phyloP scores from a whole-genome alignment of 2,329 filamentous ascomycete species.

The Penicillium polonicum region DNA sequence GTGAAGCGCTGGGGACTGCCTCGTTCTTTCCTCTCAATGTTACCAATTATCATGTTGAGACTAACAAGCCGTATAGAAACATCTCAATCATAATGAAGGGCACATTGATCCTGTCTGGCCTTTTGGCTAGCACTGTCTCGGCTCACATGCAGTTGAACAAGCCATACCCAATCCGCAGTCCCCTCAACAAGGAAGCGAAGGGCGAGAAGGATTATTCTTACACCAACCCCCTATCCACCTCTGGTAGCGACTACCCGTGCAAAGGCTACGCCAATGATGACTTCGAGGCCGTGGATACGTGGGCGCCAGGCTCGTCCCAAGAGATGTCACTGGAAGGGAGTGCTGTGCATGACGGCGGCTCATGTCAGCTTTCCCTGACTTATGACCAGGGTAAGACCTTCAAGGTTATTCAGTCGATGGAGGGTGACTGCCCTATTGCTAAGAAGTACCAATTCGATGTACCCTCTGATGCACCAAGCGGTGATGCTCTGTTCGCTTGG shows the following conservation, averaged over 20 bases:
- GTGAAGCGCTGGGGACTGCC: not conserved
- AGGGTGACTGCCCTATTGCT: conserved; percentile 55
- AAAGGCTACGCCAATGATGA: conserved; percentile 62
- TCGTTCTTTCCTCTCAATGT: not conserved
- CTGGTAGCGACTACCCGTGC: conserved; percentile 70
- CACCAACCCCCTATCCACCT: conserved; percentile 61
- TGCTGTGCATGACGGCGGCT: conserved; percentile 67
- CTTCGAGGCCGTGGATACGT: conserved; percentile 59
- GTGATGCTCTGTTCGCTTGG: conserved; percentile 69
- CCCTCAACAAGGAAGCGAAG: conserved; percentile 46
- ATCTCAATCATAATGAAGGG: conserved; percentile 33
- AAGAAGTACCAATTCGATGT: conserved; percentile 65
- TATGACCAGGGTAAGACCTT: conserved; percentile 70
- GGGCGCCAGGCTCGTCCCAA: conserved; percentile 61
- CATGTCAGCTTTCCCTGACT: conserved; percentile 72
- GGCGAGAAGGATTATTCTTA: conserved; percentile 67
- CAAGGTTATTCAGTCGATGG: conserved; percentile 65
- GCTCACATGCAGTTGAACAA: conserved; percentile 58
- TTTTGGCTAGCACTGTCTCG: conserved; percentile 36
- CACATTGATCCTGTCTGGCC: conserved; percentile 27
- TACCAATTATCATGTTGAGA: not conserved
- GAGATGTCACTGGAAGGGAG: conserved; percentile 64
- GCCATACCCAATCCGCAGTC: conserved; percentile 55
- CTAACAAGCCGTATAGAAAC: conserved; percentile 4
- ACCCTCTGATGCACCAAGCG: conserved; percentile 60